Base-by-base conservation (phyloP, 2,329 filamentous ascomycete species). In the Calonectria multiphialidica region DNA sequence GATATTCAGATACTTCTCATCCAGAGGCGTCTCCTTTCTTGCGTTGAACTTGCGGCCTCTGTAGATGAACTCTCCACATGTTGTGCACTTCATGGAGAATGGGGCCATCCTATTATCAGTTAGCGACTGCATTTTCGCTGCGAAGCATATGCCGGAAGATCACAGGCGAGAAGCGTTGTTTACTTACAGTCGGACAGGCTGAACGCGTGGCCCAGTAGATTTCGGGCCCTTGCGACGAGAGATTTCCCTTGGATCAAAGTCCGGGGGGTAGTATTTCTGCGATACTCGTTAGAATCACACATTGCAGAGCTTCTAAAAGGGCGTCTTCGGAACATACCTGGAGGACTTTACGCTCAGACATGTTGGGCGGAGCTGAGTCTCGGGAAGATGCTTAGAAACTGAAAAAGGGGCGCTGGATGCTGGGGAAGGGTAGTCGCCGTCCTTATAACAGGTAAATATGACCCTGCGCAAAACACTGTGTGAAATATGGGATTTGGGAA, bases 41-140 rank as follows among this genome's bases (percentile, higher is more conserved):
- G 95, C 93, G 85, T 98, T 98, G 89, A 98, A 98, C 81, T 98
- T 98, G 72, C 96, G 91, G 0, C 96, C 96, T 78, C 95, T 95
- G 88, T 97, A 96, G 80, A 98, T 97, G 86, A 93, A 98, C 84
- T 97, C 94, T 72, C 87, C 88, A 72, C 88, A 89, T 1, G 83
- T 83, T 2, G 83, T 84, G 76, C 87, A 88, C 42, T 85, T 85
- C 82, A 85, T 83, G 2, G 80, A 80, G 66, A 85, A 85, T 1
- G 82, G 82, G 50, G 78, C 85, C 95, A 98, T 98, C 40, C 55
- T 55, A 33, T 63, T n/a, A 59, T 3, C 47, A 6, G 35, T 73
- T 53, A 73, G 57, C 49, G n/a, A 50, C 23, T 12, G 9, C 9
- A 12, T 8, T 33, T 21, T 33, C 7, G 16, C 13, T 33, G n/a